phyloP scores from a whole-genome alignment of 345 rosid genomes.

The Gossypium turneri region DNA sequence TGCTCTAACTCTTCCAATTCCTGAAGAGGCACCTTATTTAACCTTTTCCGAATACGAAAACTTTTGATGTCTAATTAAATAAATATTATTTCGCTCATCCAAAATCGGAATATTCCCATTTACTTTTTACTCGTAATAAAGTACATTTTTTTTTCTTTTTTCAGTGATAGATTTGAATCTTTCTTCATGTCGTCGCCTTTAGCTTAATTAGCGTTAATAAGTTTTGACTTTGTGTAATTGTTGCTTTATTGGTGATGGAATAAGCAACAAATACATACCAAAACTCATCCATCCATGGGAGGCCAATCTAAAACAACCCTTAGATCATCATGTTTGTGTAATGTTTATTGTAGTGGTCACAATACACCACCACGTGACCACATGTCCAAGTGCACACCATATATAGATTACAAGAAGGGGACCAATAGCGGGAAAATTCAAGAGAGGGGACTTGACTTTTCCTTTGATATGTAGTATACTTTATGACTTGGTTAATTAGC shows the following conservation, averaged over 20 bases:
- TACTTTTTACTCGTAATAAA: neutral
- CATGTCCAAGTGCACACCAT: neutral
- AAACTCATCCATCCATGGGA: neutral
- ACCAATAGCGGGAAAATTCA: neutral
- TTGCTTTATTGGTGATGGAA: neutral
- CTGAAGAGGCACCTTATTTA: too few relatives aligned
- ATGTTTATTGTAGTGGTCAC: neutral
- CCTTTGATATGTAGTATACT: neutral
- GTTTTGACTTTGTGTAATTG: neutral
- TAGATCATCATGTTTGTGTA: neutral
- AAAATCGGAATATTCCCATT: too few relatives aligned
- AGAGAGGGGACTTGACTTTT: slow-evolving; percentile 4
- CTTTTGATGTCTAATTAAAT: too few relatives aligned
- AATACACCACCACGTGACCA: neutral
- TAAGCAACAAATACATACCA: neutral
- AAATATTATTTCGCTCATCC: too few relatives aligned
- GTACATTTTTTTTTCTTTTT: neutral
- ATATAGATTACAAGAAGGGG: neutral
- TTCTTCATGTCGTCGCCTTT: neutral
- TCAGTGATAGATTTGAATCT: too few relatives aligned
- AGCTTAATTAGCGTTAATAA: too few relatives aligned
- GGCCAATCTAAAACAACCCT: neutral
- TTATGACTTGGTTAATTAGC: neutral
- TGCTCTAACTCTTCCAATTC: too few relatives aligned
- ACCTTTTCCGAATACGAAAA: too few relatives aligned